These are phyloP conservation scores for Gaeumannomyces sp. DNA, from an alignment of 2,329 filamentous ascomycete genomes.

Conservation along the genomic window DNA sequence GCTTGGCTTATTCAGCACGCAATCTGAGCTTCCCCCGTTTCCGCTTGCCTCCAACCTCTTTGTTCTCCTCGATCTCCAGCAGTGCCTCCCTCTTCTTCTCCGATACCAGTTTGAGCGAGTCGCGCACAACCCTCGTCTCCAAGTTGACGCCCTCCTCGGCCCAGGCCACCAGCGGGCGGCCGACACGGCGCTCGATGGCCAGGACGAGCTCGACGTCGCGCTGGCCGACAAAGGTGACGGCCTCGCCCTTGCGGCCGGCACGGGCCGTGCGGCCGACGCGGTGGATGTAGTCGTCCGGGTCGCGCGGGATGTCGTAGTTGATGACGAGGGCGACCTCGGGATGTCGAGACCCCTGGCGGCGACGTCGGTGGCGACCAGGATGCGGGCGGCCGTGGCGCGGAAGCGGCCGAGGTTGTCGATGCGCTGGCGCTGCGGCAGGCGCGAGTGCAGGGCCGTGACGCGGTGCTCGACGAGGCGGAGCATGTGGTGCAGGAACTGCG, in stretches of 20 bases:
- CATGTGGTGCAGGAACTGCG: conserved; percentile 82
- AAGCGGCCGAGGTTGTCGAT: conserved; percentile 86
- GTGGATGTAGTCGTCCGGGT: conserved; percentile 96
- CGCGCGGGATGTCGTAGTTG: conserved; percentile 94
- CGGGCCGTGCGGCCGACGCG: conserved; percentile 91
- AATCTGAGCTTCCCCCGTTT: conserved; percentile 57
- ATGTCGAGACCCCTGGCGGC: conserved; percentile 93
- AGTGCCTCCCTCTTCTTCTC: conserved; percentile 92
- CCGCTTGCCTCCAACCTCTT: conserved; percentile 83
- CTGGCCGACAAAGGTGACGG: conserved; percentile 86
- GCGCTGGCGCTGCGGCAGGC: conserved; percentile 76
- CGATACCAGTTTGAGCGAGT: conserved; percentile 82
- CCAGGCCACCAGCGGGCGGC: conserved; percentile 75
- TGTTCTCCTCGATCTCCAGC: conserved; percentile 84
- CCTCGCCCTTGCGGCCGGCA: conserved; percentile 76
- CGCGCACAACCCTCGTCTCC: conserved; percentile 81
- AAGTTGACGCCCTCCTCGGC: conserved; percentile 86
- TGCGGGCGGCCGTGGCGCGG: conserved; percentile 78
- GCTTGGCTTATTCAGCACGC: conserved; percentile 19
- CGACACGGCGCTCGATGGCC: conserved; percentile 80
- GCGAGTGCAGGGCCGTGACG: conserved; percentile 86
- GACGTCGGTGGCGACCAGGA: conserved; percentile 92
- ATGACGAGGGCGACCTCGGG: conserved; percentile 80
- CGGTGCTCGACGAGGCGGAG: conserved; percentile 81
- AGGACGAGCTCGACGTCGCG: conserved; percentile 86